A percentile compares a stretch with the other conserved stretches of the same genome.
phyloP scores from a whole-genome alignment of 2,329 filamentous ascomycete genomes.

The Macrophomina phaseolina region DNA sequence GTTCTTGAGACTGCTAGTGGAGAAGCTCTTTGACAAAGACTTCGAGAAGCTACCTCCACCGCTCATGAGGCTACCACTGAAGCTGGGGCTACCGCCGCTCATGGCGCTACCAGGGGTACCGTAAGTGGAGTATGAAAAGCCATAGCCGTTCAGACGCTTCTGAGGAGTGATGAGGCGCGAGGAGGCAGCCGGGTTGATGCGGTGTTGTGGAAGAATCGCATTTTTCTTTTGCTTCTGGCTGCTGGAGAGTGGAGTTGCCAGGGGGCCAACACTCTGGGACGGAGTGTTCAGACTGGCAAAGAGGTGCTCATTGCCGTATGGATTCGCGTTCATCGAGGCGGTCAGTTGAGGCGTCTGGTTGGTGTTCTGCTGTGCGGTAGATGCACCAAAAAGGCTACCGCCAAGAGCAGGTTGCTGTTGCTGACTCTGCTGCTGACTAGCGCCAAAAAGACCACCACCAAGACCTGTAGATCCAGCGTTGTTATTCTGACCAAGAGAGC shows the following conservation, averaged over 20 bases:
- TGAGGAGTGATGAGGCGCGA: constrained; percentile 83
- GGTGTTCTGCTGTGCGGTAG: constrained; percentile 58
- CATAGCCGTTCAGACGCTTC: constrained; percentile 75
- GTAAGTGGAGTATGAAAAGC: constrained; percentile 92
- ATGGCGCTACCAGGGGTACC: constrained; percentile 77
- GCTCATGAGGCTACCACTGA: constrained; percentile 44
- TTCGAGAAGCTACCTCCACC: constrained; percentile 67
- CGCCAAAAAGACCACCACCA: constrained; percentile 50
- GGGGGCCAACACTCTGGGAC: constrained; percentile 77
- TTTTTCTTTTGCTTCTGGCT: constrained; percentile 77
- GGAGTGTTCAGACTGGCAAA: constrained; percentile 75
- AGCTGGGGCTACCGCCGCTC: constrained; percentile 76
- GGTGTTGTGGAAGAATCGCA: constrained; percentile 83
- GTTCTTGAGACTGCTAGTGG: constrained; percentile 82
- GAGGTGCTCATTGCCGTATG: constrained; percentile 86
- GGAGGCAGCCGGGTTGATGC: constrained; percentile 80
- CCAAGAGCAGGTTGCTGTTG: constrained; percentile 46
- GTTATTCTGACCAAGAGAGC: constrained; percentile 45
- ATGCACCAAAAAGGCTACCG: constrained; percentile 60
- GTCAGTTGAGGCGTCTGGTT: constrained; percentile 66
- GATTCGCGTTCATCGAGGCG: constrained; percentile 81
- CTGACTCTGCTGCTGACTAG: constrained; percentile 48
- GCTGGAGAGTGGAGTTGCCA: constrained; percentile 86
- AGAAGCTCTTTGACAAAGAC: constrained; percentile 84
- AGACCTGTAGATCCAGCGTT: constrained; percentile 38